phyloP scores from a whole-genome alignment of 2,329 filamentous ascomycete genomes.

The Trichoderma polysporum region DNA sequence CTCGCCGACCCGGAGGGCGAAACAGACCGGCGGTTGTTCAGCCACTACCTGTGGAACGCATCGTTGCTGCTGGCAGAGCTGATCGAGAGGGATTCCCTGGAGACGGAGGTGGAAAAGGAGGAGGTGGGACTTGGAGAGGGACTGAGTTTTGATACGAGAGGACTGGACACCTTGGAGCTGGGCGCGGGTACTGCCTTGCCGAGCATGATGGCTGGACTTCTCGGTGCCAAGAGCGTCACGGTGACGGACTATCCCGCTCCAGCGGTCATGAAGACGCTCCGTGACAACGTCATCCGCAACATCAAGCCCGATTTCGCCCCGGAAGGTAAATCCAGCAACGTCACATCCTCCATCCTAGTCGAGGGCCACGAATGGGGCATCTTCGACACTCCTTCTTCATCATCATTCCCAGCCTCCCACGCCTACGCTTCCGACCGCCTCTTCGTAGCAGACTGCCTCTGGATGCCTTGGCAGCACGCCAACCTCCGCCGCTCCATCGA shows the following conservation, averaged over 20 bases:
- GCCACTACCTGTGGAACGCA: conserved; percentile 74
- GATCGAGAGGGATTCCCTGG: conserved; percentile 50
- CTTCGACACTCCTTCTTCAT: conserved; percentile 25
- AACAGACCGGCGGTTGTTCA: conserved; percentile 60
- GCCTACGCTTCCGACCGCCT: conserved; percentile 57
- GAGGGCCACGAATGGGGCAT: conserved; percentile 67
- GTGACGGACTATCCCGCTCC: conserved; percentile 68
- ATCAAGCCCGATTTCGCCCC: conserved; percentile 39
- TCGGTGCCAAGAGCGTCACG: conserved; percentile 51
- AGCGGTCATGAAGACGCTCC: conserved; percentile 58
- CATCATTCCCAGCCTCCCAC: conserved; percentile 6
- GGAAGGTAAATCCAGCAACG: conserved; percentile 23
- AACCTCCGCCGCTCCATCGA: conserved; percentile 62
- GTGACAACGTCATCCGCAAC: conserved; percentile 57
- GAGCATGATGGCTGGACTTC: conserved; percentile 48
- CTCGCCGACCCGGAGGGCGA: conserved; percentile 52
- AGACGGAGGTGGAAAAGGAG: conserved; percentile 16
- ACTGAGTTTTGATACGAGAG: conserved; percentile 47
- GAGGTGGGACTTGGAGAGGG: conserved; percentile 13
- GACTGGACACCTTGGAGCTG: conserved; percentile 59
- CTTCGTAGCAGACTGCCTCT: conserved; percentile 70
- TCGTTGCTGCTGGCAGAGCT: conserved; percentile 55
- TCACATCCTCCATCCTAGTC: conserved; percentile 40
- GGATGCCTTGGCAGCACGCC: conserved; percentile 72
- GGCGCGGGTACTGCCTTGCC: conserved; percentile 64